phyloP scores from a whole-genome alignment of 805 yeast species.

The Kuraishia piskuri region DNA sequence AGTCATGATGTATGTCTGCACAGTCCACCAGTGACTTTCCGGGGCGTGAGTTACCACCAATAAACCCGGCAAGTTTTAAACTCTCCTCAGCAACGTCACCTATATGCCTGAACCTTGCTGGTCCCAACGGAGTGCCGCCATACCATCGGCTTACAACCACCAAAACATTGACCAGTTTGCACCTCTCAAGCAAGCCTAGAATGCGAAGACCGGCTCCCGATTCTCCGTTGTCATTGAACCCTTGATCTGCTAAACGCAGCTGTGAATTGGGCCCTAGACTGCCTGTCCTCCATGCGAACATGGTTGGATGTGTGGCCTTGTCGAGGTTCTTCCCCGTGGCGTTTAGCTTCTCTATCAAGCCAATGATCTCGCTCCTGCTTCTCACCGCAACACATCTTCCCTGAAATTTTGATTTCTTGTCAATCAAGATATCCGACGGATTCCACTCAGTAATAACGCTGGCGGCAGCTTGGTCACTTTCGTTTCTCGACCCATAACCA shows the following conservation, averaged over 20 bases:
- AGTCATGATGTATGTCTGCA: neutral
- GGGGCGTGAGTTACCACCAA: neutral
- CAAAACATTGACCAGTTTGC: slow-evolving; percentile 42
- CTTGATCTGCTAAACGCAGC: slow-evolving; percentile 30
- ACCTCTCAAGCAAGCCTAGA: slow-evolving; percentile 41
- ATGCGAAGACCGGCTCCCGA: slow-evolving; percentile 62
- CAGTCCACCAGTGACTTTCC: neutral
- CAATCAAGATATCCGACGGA: neutral
- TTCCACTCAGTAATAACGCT: neutral
- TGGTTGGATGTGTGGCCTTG: slow-evolving; percentile 64
- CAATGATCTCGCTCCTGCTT: neutral
- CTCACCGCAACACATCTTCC: neutral
- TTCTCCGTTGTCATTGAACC: slow-evolving; percentile 65
- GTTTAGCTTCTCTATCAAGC: neutral
- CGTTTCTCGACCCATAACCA: too few species aligned
- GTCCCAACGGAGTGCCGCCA: slow-evolving; percentile 70
- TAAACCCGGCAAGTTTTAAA: slow-evolving; percentile 27
- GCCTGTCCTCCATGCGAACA: slow-evolving; percentile 57
- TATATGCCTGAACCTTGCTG: slow-evolving; percentile 63
- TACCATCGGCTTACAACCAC: slow-evolving; percentile 77
- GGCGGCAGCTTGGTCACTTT: neutral
- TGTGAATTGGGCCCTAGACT: neutral
- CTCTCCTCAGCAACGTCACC: slow-evolving; percentile 47
- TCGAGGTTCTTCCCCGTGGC: slow-evolving; percentile 14
- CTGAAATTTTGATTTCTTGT: slow-evolving; percentile 1